Percentiles rank a stretch among this genome's conserved stretches.
These are phyloP conservation scores for Paramecium primaurelia DNA, from an alignment of 73 alveolate genomes.

Conservation along the genomic window DNA sequence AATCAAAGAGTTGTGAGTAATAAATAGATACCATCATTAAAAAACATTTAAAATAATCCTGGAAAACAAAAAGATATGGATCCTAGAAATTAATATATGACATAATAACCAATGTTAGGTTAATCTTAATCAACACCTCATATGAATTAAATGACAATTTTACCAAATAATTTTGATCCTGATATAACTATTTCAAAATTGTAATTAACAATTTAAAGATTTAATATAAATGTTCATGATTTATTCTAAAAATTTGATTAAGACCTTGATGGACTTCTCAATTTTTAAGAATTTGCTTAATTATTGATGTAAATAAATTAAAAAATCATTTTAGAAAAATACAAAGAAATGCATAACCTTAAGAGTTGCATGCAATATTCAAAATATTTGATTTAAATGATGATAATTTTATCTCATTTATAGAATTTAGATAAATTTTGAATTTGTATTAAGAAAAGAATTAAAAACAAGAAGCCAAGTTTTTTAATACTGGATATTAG, in stretches of 20 bases:
- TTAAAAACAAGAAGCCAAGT: neutral
- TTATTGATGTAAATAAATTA: neutral
- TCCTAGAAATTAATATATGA: neutral
- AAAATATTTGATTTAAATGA: neutral
- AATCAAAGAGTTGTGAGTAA: neutral
- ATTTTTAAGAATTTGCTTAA: neutral
- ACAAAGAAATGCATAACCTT: neutral
- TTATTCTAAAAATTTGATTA: neutral
- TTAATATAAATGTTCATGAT: conserved; percentile 9
- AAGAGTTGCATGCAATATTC: neutral
- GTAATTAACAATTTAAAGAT: neutral
- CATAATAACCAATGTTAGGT: neutral
- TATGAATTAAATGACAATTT: neutral
- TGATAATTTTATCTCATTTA: conserved; percentile 9
- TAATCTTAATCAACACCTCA: neutral
- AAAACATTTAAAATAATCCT: neutral
- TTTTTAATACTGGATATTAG: neutral
- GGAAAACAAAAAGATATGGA: neutral
- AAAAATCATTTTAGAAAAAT: neutral
- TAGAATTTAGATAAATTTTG: conserved; percentile 4
- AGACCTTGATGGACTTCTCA: neutral
- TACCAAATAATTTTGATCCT: neutral
- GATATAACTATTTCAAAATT: neutral
- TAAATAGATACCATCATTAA: neutral
- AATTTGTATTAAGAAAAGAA: neutral